Base-by-base conservation (phyloP, 2,329 filamentous ascomycete species). In the Xylaria polymorpha region DNA sequence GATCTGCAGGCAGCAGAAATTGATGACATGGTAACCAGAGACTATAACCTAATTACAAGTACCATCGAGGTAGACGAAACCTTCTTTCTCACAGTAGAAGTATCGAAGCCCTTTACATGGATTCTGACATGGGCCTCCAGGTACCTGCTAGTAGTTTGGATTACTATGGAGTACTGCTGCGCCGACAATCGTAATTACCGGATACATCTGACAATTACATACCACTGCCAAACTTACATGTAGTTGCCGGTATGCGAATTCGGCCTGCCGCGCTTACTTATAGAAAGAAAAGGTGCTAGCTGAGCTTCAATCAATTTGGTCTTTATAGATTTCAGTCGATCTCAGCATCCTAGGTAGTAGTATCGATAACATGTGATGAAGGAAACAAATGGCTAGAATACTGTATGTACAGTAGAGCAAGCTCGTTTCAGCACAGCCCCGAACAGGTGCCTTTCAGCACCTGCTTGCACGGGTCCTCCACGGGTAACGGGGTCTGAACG, bases 41-140 rank as follows among this genome's bases (percentile, higher is more conserved):
- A 44, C 53, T 37, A 57, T 65, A 68, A 64, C 57, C 61, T 61
- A 68, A 51, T 53, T 61, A 29, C 61, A 59, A 43, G 66, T 58
- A 51, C 35, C n/a, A 22, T 62, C 35, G 20, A 68, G 9, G 57
- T 57, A 66, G 53, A 67, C 53, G 44, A 61, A 66, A 56, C 63
- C 18, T 55, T 66, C 20, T n/a, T 66, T 35, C 41, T 62, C 53
- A 14, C 37, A 20, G 48, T 20, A 41, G 18, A 48, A 55, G 56
- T 46, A 53, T 44, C 29, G 25, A 39, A 39, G 48, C 32, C 22
- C 20, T 59, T 12, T 43, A 46, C 39, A 60, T 25, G 29, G 37
- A 59, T 9, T n/a, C 57, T 29, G 15, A 46, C 29, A 6, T 60
- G 37, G 18, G 58, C 55, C 50, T 50, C 1, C 18, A 43, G 12